These are phyloP conservation scores for Trametes maxima DNA, from an alignment of 768 basidiomycete genomes.

Conservation along the genomic window DNA sequence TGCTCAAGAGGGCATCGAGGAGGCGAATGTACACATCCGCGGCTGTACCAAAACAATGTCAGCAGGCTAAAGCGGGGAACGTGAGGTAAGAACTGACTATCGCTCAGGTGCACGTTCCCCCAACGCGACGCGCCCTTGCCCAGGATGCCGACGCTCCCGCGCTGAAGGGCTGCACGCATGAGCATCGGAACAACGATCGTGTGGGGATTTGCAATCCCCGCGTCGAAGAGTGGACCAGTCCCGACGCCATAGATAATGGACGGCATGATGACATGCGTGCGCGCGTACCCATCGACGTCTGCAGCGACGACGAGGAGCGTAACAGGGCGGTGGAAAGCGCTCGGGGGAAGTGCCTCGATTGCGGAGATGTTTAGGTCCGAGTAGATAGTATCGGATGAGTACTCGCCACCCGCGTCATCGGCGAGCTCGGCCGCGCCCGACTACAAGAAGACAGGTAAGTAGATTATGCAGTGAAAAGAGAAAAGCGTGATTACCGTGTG, in stretches of 20 bases:
- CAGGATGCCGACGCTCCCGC: slow-evolving; percentile 53
- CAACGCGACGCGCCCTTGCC: slow-evolving; percentile 60
- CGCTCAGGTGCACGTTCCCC: slow-evolving; percentile 53
- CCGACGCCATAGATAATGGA: slow-evolving; percentile 60
- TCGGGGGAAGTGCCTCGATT: slow-evolving; percentile 47
- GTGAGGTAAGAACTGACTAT: slow-evolving; percentile 2
- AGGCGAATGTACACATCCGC: slow-evolving; percentile 25
- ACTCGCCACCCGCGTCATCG: slow-evolving; percentile 45
- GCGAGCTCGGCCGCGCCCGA: slow-evolving; percentile 40
- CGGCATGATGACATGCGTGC: slow-evolving; percentile 53
- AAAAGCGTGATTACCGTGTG: slow-evolving; percentile 51
- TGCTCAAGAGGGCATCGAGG: slow-evolving; percentile 38
- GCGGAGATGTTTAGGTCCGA: slow-evolving; percentile 48
- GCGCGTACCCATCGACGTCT: slow-evolving; percentile 55
- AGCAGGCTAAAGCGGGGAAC: not conserved
- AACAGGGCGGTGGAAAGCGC: slow-evolving; percentile 50
- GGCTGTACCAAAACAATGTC: not conserved
- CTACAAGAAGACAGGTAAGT: slow-evolving; percentile 2
- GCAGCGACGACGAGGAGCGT: slow-evolving; percentile 51
- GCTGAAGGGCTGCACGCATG: slow-evolving; percentile 45
- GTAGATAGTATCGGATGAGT: slow-evolving; percentile 43
- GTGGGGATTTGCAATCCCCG: slow-evolving; percentile 51
- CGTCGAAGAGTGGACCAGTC: slow-evolving; percentile 54
- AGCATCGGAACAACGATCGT: slow-evolving; percentile 53
- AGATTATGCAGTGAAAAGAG: slow-evolving; percentile 1